phyloP scores from a whole-genome alignment of 805 yeast genomes.

The Metschnikowia lachancei region DNA sequence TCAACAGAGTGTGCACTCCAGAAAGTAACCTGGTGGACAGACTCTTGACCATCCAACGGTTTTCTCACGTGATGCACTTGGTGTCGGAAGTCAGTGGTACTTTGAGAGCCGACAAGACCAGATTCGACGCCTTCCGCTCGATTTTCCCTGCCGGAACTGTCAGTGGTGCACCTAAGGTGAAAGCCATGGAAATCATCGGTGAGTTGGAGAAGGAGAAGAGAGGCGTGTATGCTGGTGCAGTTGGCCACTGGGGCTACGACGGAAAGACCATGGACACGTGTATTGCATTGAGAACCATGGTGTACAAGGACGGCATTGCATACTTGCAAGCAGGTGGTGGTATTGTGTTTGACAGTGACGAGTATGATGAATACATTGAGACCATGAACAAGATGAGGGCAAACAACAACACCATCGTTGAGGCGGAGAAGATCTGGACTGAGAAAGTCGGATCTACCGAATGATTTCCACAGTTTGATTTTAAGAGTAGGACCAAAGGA shows the following conservation, averaged over 20 bases:
- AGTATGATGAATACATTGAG: slow-evolving; percentile 91
- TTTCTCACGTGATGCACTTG: slow-evolving; percentile 95
- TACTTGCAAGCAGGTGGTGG: slow-evolving; percentile 99
- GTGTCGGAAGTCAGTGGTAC: slow-evolving; percentile 95
- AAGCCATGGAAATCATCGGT: slow-evolving; percentile 92
- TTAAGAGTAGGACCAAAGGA: background rate
- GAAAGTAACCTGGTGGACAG: slow-evolving; percentile 81
- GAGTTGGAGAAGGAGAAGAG: slow-evolving; percentile 88
- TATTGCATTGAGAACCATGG: slow-evolving; percentile 96
- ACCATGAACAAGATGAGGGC: slow-evolving; percentile 97
- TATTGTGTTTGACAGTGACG: slow-evolving; percentile 92
- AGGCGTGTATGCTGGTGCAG: slow-evolving; percentile 98
- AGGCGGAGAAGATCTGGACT: slow-evolving; percentile 82
- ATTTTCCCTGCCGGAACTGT: slow-evolving; percentile 99
- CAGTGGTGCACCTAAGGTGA: slow-evolving; percentile 96
- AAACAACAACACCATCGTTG: slow-evolving; percentile 83
- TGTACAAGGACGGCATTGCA: slow-evolving; percentile 83
- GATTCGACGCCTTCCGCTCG: slow-evolving; percentile 96
- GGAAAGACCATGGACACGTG: slow-evolving; percentile 96
- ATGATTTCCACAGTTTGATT: background rate
- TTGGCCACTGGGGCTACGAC: slow-evolving; percentile 96
- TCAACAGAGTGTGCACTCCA: slow-evolving; percentile 93
- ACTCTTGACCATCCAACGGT: slow-evolving; percentile 83
- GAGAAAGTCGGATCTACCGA: slow-evolving; percentile 32
- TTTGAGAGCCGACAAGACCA: slow-evolving; percentile 73